These are phyloP conservation scores for Bretziella fagacearum DNA, from an alignment of 2,329 filamentous ascomycete genomes.

Conservation along the genomic window DNA sequence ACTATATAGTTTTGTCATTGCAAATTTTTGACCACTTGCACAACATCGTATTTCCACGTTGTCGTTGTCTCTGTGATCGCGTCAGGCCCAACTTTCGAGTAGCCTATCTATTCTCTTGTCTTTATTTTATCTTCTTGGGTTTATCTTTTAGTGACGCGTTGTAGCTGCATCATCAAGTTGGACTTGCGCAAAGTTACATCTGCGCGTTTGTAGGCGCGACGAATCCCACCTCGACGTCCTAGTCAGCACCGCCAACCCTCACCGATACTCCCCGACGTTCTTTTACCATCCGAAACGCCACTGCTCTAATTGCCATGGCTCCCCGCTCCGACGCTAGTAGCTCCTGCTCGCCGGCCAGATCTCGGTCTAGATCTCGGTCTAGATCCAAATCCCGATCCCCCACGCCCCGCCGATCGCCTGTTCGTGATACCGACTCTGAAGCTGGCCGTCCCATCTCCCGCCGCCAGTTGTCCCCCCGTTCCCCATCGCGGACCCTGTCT, in stretches of 20 bases:
- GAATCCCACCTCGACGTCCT: too few species aligned
- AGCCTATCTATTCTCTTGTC: too few species aligned
- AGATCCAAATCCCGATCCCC: not conserved
- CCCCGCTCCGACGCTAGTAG: conserved; percentile 1
- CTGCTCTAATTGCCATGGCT: conserved; percentile 5
- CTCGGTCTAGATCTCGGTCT: not conserved
- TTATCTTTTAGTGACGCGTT: too few species aligned
- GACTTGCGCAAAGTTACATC: too few species aligned
- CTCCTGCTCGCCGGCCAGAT: conserved; percentile 4
- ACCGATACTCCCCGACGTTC: too few species aligned
- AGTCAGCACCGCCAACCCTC: too few species aligned
- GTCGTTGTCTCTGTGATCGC: too few species aligned
- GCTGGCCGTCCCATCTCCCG: not conserved
- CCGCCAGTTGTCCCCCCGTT: not conserved
- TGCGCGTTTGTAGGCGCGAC: too few species aligned
- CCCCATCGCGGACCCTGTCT: not conserved
- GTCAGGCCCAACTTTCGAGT: too few species aligned
- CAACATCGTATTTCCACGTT: not conserved
- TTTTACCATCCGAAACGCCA: too few species aligned
- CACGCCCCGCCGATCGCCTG: not conserved
- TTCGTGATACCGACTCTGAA: not conserved
- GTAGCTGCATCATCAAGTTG: too few species aligned
- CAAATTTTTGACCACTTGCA: not conserved
- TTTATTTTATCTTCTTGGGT: too few species aligned
- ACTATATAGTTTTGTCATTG: not conserved